Conservation (phyloP, 179 eudicot species). For the Kewa caespitosa region DNA sequence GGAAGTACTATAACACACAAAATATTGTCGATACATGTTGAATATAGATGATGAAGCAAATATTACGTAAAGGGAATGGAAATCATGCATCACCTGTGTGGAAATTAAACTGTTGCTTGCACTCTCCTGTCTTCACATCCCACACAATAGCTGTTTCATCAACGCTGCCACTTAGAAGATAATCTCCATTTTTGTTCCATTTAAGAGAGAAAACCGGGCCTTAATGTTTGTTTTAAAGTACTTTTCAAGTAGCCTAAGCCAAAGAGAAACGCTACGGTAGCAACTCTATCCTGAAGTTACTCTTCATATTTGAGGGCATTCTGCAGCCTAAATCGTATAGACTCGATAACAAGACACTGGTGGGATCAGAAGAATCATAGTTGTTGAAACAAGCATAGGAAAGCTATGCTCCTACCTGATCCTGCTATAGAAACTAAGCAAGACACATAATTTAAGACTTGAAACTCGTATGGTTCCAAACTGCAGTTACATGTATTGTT, state of each 20-base stretch:
- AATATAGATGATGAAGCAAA: neutral
- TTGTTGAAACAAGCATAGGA: neutral
- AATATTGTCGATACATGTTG: too few species aligned
- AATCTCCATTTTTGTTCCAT: conserved; percentile 79
- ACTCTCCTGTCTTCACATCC: conserved; percentile 65
- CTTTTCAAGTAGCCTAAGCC: conserved; percentile 53
- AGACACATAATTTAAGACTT: too few species aligned
- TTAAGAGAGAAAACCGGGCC: conserved; percentile 74
- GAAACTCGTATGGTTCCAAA: neutral
- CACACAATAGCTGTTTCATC: conserved; percentile 75
- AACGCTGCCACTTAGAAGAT: conserved; percentile 71
- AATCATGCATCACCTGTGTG: conserved; percentile 44
- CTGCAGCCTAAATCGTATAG: neutral
- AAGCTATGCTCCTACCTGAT: too few species aligned
- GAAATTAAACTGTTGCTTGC: conserved; percentile 71
- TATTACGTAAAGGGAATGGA: neutral
- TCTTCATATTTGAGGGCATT: too few species aligned
- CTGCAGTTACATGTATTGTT: neutral
- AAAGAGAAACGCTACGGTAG: neutral
- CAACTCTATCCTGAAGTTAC: too few species aligned
- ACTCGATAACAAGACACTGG: too few species aligned
- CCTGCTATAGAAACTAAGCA: too few species aligned
- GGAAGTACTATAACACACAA: neutral
- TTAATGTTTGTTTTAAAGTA: conserved; percentile 60
- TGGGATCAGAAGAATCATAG: neutral